Evolutionary conservation across 495 filamentous ascomycete species (phyloP).

Genomic region (Apodospora peruviana): DNA sequence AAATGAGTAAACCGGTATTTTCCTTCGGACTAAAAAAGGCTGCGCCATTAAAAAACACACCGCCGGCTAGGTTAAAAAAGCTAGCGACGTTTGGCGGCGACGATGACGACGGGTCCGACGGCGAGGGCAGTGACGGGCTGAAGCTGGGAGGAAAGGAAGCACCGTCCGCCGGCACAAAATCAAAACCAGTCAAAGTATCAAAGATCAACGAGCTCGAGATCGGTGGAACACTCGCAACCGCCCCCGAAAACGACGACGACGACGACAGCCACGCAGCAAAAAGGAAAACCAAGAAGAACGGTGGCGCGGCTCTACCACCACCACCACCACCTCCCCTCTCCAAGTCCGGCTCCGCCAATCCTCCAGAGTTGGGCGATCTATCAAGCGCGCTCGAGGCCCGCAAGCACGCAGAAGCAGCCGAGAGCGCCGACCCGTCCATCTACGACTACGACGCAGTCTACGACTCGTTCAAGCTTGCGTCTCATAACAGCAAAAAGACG

Average conservation of each 20-base stretch:
- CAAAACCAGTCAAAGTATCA: slow-evolving; percentile 14
- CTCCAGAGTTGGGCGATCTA: slow-evolving; percentile 43
- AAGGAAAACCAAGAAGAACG: slow-evolving; percentile 3
- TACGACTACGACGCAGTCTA: slow-evolving; percentile 75
- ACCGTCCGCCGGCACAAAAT: background rate
- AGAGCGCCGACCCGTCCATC: slow-evolving; percentile 57
- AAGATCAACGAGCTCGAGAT: slow-evolving; percentile 15
- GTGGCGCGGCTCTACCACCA: background rate
- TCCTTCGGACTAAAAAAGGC: slow-evolving; percentile 35
- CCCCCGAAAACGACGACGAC: background rate
- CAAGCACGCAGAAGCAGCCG: slow-evolving; percentile 52
- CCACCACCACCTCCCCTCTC: slow-evolving; percentile 6
- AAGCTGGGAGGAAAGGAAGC: background rate
- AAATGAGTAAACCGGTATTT: slow-evolving; percentile 25
- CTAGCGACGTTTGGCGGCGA: slow-evolving; percentile 23
- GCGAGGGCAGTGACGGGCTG: too few relatives aligned
- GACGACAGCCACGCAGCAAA: background rate
- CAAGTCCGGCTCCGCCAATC: slow-evolving; percentile 4
- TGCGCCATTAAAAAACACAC: background rate
- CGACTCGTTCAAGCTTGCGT: slow-evolving; percentile 51
- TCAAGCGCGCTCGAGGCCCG: slow-evolving; percentile 49
- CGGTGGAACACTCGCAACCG: background rate
- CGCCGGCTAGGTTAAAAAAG: slow-evolving; percentile 15
- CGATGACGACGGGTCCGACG: slow-evolving; percentile 20
- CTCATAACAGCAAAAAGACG: slow-evolving; percentile 32